Base-by-base conservation (phyloP, 2,329 filamentous ascomycete species). In the Fusarium longipes region DNA sequence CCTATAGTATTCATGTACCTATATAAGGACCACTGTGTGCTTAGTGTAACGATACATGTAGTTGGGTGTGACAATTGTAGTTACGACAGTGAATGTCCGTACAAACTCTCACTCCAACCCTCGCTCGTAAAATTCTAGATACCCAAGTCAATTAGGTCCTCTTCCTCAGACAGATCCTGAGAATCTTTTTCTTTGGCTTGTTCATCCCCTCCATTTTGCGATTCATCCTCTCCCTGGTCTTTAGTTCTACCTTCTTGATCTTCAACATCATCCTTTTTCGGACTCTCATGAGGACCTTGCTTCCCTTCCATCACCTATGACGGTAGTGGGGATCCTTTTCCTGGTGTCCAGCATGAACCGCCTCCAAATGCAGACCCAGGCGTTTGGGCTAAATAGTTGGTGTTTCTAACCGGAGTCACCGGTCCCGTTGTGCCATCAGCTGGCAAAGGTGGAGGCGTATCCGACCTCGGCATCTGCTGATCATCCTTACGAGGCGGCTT, bases 371-470 rank as follows among this genome's bases (percentile, higher is more conserved):
- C 77, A 25, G 75, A 77, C 4, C 76, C 75, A 29, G 77, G 75
- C 22, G 76, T 69, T 36, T 78, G 74, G 14, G 74, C 77, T 17
- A 70, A 62, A 49, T 76, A 74, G 8, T 66, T 73, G 5, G 77
- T 77, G 29, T 80, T 81, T 71, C 78, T 76, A 5, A 77, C 75
- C 6, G 85, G 85, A 30, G 84, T 87, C n/a, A 81, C 82, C 17
- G 83, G 80, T 3, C 73, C 78, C 11, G 70, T 60, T 25, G 70
- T 75, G 15, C 75, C 75, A 20, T 81, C 82, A 8, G 71, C 67
- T 22, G 79, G 75, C 12, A 84, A 76, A 6, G 87, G 85, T 5
- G 86, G 85, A 2, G 86, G 86, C 5, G 85, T 88, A 48, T 86
- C 84, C n/a, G 80, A 82, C 53, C 85, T 80, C 53, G 81, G 77